Base-by-base conservation (phyloP, 2,329 filamentous ascomycete species). In the Stagonosporopsis rhizophila region DNA sequence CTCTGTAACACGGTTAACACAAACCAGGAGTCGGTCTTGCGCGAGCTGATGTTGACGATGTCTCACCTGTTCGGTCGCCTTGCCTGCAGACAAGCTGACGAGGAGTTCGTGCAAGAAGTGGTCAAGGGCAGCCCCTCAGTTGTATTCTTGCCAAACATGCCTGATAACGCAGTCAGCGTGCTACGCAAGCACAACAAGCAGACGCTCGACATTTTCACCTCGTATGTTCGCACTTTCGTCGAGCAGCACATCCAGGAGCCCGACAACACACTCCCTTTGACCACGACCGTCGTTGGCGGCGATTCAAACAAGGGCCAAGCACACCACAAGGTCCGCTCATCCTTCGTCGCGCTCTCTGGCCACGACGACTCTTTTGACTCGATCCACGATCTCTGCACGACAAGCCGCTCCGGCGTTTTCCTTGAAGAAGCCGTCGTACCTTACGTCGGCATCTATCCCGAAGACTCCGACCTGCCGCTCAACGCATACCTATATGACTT, bases 401-500 rank as follows among this genome's bases (percentile, higher is more conserved):
- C 84, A 0, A 82, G 85, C 7, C 85, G 90, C 25, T 80, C 80
- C 6, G 89, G 86, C 0, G 85, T 94, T 1, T 92, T 91, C 77
- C 82, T 94, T 0, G 90, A 94, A 65, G 84, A 90, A 66, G 83
- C 87, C 0, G 87, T 89, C 1, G 85, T 94, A 22, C 90, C 90
- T 0, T 85, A 89, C 68, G 80, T 92, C 4, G 81, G 82, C 5
- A 75, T 91, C 11, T 83, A 83, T 62, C 84, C 85, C 0, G 77
- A 86, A 23, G 84, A 88, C 49, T 71, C 75, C 5, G 70, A 77
- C 2, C 79, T 81, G 12, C 83, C 83, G 0, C 79, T 87, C 57
- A 91, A 91, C 61, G 86, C 87, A 0, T 90, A 90, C 67, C 76
- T 93, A 0, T 86, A 88, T 57, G 89, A 93, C 72, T 94, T 92